Evolutionary conservation across 805 yeast species (phyloP), one percentile per base, ranked within the genome.

Genomic region (Saturnispora sekii): DNA sequence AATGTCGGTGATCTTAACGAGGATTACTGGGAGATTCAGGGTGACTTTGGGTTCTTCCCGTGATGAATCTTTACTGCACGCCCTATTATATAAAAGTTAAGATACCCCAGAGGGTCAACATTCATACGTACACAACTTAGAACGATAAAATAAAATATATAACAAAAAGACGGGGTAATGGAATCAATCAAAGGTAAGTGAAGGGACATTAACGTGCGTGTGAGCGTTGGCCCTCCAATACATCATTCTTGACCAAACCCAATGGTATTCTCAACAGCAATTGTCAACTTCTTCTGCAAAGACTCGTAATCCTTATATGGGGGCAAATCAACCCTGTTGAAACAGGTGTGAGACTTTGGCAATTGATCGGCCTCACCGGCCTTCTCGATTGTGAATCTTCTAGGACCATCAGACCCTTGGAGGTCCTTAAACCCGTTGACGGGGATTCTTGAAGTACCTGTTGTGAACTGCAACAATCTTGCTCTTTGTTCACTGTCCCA

Each of bases 361-460:
- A 93, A 69, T 68, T 89, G 96, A 58, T 79, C 81, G 31, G 83
- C 60, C 63, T 90, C 97, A 47, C 98, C 98, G 9, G 97, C 97
- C 65, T 89, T 89, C 65, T 93, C 99, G 63, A 93, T 90, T 6
- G 99, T 93, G 66, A 93, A 93, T 62, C 97, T 79, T 74, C 99
- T 84, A 44, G 99, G 99, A 47, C 99, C 99, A 68, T 93, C 98
- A 18, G 95, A 84, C 53, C 98, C 99, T 68, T 93, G 99, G 57
- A 93, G 73, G 66, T 93, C 99, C 65, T 93, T 93, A 74, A 93
- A 93, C 35, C 99, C 99, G 65, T 90, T 93, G 52, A 93, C 98
- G 7, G 99, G 99, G 46, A 93, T 93, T 70, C 99, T 82, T 17
- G 97, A 88, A 4, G 99, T 93, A 74, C 99, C 99, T 1, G 99